These are phyloP conservation scores for Ceriops zippeliana DNA, from an alignment of 345 rosid species.

Conservation along the genomic window DNA sequence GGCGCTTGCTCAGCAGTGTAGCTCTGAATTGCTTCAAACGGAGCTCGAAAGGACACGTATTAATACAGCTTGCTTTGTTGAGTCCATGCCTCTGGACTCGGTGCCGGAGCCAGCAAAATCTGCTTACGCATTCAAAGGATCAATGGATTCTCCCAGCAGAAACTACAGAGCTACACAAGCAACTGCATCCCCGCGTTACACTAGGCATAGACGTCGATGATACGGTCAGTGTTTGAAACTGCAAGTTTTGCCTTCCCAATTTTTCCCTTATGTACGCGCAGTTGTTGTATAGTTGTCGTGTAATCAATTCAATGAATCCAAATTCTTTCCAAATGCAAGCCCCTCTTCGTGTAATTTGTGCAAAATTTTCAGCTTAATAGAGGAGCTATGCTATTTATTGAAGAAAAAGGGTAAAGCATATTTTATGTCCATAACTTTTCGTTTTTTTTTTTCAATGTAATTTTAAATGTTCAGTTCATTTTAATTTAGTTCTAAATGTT, in stretches of 20 bases:
- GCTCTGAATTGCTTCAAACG: slow-evolving; percentile 67
- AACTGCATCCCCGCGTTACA: slow-evolving; percentile 53
- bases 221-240: neutral
- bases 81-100: slow-evolving; percentile 58
- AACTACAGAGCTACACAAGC: slow-evolving; percentile 26
- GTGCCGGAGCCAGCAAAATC: slow-evolving; percentile 64
- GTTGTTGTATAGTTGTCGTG: slow-evolving; percentile 21
- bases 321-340: slow-evolving; percentile 10
- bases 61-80: slow-evolving; percentile 82
- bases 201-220: slow-evolving; percentile 62
- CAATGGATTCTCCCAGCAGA: slow-evolving; percentile 69
- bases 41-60: slow-evolving; percentile 93
- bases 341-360: neutral
- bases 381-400: too few species aligned
- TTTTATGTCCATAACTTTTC: too few species aligned
- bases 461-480: too few species aligned
- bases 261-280: slow-evolving; percentile 13
- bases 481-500: too few species aligned
- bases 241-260: slow-evolving; percentile 7
- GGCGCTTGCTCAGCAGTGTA: slow-evolving; percentile 82
- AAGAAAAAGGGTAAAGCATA: too few species aligned
- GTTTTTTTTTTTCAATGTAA: too few species aligned
- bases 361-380: neutral
- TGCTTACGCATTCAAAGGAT: slow-evolving; percentile 53
- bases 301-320: slow-evolving; percentile 13